Evolutionary conservation across 179 eudicot genomes (phyloP).

Genomic region (Sideroxylon spinosum): DNA sequence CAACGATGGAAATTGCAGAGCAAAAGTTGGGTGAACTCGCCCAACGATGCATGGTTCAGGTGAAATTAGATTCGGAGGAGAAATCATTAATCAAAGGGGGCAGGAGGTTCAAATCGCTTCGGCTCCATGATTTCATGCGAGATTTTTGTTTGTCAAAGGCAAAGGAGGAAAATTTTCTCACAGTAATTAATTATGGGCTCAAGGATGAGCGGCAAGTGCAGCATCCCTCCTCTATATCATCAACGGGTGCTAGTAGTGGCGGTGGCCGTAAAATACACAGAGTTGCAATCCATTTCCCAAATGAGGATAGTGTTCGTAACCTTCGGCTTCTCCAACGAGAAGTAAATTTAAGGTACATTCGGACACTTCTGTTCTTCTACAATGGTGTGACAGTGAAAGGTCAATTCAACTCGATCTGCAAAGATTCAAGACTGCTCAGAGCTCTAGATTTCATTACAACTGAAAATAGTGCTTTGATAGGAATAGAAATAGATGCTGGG

Average conservation of each 20-base stretch:
- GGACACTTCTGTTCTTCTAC: not conserved
- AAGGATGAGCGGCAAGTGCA: not conserved
- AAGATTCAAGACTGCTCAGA: not conserved
- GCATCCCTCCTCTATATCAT: not conserved
- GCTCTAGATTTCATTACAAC: not conserved
- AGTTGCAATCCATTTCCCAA: not conserved
- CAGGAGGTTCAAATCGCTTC: slow-evolving; percentile 3
- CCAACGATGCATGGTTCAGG: slow-evolving; percentile 18
- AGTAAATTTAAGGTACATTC: not conserved
- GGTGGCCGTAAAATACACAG: not conserved
- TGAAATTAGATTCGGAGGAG: not conserved
- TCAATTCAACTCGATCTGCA: not conserved
- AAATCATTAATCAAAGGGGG: too few relatives aligned
- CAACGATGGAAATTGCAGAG: slow-evolving; percentile 17
- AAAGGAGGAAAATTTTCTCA: slow-evolving; percentile 15
- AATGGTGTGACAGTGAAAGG: fast-evolving
- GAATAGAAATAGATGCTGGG: not conserved
- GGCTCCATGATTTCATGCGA: slow-evolving; percentile 17
- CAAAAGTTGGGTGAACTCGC: slow-evolving; percentile 7
- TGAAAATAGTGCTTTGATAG: not conserved
- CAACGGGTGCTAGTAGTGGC: not conserved
- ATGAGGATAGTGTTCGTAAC: not conserved
- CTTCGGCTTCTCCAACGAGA: not conserved
- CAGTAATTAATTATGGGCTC: not conserved
- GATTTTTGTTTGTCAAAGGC: slow-evolving; percentile 15